Conservation (phyloP, 805 yeast genomes). For the Wickerhamiella dianesei region DNA sequence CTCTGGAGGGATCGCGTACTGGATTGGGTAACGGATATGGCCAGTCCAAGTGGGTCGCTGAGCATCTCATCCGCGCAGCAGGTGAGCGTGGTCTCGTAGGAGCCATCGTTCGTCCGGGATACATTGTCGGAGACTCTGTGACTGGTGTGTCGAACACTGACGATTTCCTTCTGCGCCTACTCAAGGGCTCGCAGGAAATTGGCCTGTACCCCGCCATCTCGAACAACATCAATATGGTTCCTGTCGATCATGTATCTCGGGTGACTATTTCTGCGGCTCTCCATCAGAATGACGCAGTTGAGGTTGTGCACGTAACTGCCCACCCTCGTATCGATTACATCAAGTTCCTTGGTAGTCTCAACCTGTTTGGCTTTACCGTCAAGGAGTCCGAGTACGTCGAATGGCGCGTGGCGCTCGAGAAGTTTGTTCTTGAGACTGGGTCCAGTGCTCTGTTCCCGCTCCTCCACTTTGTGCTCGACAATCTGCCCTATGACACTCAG, state of each 20-base stretch:
- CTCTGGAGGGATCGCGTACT: constrained; percentile 60
- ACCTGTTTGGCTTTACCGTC: constrained; percentile 60
- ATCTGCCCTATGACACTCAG: constrained; percentile 76
- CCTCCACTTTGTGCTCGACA: constrained; percentile 85
- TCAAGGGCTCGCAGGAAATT: constrained; percentile 86
- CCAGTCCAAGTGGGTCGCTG: constrained; percentile 97
- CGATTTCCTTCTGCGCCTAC: constrained; percentile 85
- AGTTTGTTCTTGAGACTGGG: constrained; percentile 56
- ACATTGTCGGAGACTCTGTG: constrained; percentile 71
- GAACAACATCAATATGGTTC: constrained; percentile 89
- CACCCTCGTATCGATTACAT: constrained; percentile 83
- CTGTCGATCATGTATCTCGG: constrained; percentile 96
- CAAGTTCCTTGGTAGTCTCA: constrained; percentile 54
- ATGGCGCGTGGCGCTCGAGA: constrained; percentile 71
- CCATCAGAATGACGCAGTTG: constrained; percentile 48
- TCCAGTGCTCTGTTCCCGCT: constrained; percentile 88
- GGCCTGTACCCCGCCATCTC: constrained; percentile 74
- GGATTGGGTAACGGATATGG: constrained; percentile 93
- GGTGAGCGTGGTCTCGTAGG: constrained; percentile 82
- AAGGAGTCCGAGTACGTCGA: constrained; percentile 49
- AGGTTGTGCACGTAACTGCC: constrained; percentile 92
- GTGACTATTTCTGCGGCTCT: constrained; percentile 74
- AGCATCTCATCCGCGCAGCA: constrained; percentile 73
- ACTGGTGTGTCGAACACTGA: constrained; percentile 93
- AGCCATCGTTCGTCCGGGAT: constrained; percentile 87